Base-by-base conservation (phyloP, 2,329 filamentous ascomycete species). In the Ascochyta viciae-villosae region DNA sequence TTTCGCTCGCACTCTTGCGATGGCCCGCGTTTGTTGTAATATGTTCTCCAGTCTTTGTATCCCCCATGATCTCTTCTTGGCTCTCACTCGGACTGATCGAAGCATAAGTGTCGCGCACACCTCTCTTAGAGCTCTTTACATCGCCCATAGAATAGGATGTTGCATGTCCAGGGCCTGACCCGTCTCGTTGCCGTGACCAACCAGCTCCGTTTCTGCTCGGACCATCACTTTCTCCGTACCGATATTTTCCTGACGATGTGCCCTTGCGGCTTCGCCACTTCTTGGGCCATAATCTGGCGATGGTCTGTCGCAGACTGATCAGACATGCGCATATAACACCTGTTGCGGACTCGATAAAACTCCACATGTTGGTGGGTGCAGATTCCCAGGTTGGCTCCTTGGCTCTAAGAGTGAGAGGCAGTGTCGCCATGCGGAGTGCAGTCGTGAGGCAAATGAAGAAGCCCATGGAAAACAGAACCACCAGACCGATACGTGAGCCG, bases 241-340 rank as follows among this genome's bases (percentile, higher is more conserved):
- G 57, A 39, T 58, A 60, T 2, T 48, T 42, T 13, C 52, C 50
- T 6, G 50, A 53, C 6, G 46, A 38, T 3, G 46, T 49, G 2
- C 39, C 51, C 23, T 60, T 58, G 13, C 27, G 39, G 15, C 60
- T 63, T 3, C 56, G 41, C 64, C 60, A 63, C 31, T 31, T 60
- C 27, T 53, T 55, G 4, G 64, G 64, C 62, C 64, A 66, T 6
- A 64, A 22, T 0, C 10, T 15, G 3, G 51, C 34, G 9, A 66
- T 53, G n/a, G 41, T 59, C 15, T 61, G 57, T 0, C 68, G 64
- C 6, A 71, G 49, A 40, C 65, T 66, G 41, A 69, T 68, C 10
- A 71, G 47, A 29, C 68, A 71, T 2, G 66, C 66, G 48, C 66
- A 70, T 6, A 71, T 66, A 2, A 71, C 62, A 4, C 68, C 68